Percentiles rank a stretch among this genome's conserved stretches.
Conservation (phyloP, 2,329 filamentous ascomycete genomes). For the Calonectria henricotiae region DNA sequence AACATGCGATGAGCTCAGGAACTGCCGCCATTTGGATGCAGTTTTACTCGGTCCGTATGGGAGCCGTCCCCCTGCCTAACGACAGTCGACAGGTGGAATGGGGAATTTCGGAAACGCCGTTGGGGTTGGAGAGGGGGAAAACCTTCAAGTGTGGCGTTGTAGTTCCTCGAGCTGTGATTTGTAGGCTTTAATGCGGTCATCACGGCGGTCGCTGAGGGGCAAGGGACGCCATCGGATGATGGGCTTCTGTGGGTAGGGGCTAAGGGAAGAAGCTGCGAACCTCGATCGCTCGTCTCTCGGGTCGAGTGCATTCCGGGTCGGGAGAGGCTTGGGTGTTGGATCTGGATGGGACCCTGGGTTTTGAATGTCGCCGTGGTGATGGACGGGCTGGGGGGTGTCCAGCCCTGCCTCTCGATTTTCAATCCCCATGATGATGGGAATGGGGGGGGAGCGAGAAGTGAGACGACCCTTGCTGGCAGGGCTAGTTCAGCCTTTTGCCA, state of each 20-base stretch:
- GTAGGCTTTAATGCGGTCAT: slow-evolving; percentile 18
- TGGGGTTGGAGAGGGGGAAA: slow-evolving; percentile 13
- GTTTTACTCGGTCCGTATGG: not conserved
- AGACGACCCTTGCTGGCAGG: slow-evolving; percentile 21
- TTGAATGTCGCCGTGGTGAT: slow-evolving; percentile 20
- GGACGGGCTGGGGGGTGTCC: slow-evolving; percentile 3
- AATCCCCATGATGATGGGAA: not conserved
- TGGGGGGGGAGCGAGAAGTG: slow-evolving; percentile 4
- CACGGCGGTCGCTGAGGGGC: not conserved
- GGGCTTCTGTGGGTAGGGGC: not conserved
- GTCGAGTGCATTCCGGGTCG: not conserved
- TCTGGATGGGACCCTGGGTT: not conserved
- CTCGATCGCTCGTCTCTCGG: slow-evolving; percentile 8
- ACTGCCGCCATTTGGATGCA: not conserved
- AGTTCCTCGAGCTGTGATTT: not conserved
- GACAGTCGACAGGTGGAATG: not conserved
- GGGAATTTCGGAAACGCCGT: slow-evolving; percentile 22
- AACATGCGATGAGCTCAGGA: not conserved
- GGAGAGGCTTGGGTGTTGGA: slow-evolving; percentile 5
- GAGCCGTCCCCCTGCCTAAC: slow-evolving; percentile 1
- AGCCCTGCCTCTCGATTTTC: slow-evolving; percentile 8
- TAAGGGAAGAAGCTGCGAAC: not conserved
- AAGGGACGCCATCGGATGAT: not conserved
- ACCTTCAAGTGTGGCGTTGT: slow-evolving; percentile 6
- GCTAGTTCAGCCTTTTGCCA: slow-evolving; percentile 22